phyloP scores from a whole-genome alignment of 768 basidiomycete genomes.

The Russula olivacea region DNA sequence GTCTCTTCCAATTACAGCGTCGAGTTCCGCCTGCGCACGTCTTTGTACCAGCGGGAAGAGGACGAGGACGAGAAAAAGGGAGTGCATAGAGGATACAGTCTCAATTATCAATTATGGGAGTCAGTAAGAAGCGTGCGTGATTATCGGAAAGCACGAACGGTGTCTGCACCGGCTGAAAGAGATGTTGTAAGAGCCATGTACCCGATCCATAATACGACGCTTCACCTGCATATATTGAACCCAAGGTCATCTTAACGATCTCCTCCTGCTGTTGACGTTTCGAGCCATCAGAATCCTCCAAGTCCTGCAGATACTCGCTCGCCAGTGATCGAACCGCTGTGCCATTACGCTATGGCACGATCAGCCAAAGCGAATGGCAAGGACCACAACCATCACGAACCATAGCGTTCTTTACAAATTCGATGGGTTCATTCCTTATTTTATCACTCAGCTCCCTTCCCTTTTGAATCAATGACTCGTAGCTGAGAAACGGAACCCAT shows the following conservation, averaged over 20 bases:
- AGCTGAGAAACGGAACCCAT: conserved; percentile 12
- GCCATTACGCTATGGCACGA: neutral
- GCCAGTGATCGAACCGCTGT: conserved; percentile 12
- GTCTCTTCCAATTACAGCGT: conserved; percentile 27
- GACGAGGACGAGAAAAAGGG: conserved; percentile 6
- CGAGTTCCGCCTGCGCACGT: conserved; percentile 29
- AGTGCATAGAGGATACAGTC: conserved; percentile 9
- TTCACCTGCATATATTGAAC: conserved; percentile 6
- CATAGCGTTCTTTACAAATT: neutral
- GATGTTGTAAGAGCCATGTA: neutral
- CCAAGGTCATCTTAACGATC: neutral
- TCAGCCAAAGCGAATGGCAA: neutral
- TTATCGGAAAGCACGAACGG: neutral
- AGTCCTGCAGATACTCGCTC: neutral
- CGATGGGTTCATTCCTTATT: neutral
- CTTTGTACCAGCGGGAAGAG: conserved; percentile 10
- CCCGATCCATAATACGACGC: neutral
- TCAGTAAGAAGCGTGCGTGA: neutral
- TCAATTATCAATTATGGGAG: neutral
- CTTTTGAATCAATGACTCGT: neutral
- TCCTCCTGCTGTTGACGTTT: conserved; percentile 1
- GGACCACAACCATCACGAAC: neutral
- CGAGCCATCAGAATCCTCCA: neutral
- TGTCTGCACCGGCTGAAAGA: conserved; percentile 11
- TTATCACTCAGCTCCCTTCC: neutral